A percentile compares a stretch with the other conserved stretches of the same genome.
Conservation (phyloP, 768 basidiomycete genomes). For the Psilocybe cyanescens region DNA sequence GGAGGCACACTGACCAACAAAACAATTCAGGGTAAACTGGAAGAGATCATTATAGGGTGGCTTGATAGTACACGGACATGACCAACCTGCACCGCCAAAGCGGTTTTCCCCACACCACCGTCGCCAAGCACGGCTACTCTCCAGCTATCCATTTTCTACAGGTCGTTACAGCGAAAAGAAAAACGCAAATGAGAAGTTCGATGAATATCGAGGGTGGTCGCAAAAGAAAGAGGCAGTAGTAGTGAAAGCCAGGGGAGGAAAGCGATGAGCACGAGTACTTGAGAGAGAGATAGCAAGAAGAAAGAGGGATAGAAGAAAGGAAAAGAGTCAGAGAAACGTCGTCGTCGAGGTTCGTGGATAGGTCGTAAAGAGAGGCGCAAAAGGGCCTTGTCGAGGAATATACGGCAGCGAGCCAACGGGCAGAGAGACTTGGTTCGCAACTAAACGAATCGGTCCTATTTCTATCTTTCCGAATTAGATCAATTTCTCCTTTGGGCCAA, state of each 20-base stretch:
- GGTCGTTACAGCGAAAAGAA: slow-evolving; percentile 3
- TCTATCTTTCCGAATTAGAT: slow-evolving; percentile 30
- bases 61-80: slow-evolving; percentile 1
- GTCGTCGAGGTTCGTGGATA: slow-evolving; percentile 72
- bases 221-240: slow-evolving; percentile 5
- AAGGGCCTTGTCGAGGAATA: slow-evolving; percentile 33
- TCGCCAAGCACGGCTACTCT: slow-evolving; percentile 96
- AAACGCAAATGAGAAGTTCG: slow-evolving; percentile 3
- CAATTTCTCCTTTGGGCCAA: slow-evolving; percentile 11
- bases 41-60: slow-evolving; percentile 7
- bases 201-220: background rate
- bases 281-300: slow-evolving; percentile 9
- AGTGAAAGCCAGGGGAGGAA: slow-evolving; percentile 9
- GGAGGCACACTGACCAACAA: slow-evolving; percentile 73
- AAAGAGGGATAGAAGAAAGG: slow-evolving; percentile 23
- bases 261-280: slow-evolving; percentile 8
- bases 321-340: slow-evolving; percentile 31
- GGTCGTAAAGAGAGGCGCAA: slow-evolving; percentile 59
- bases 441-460: slow-evolving; percentile 38
- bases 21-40: slow-evolving; percentile 95
- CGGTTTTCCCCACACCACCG: slow-evolving; percentile 97
- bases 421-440: slow-evolving; percentile 35
- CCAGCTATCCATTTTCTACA: slow-evolving; percentile 85
- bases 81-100: slow-evolving; percentile 90
- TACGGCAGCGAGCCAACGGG: slow-evolving; percentile 36